phyloP scores from a whole-genome alignment of 2,329 filamentous ascomycete genomes.

The Aspergillus hortae region DNA sequence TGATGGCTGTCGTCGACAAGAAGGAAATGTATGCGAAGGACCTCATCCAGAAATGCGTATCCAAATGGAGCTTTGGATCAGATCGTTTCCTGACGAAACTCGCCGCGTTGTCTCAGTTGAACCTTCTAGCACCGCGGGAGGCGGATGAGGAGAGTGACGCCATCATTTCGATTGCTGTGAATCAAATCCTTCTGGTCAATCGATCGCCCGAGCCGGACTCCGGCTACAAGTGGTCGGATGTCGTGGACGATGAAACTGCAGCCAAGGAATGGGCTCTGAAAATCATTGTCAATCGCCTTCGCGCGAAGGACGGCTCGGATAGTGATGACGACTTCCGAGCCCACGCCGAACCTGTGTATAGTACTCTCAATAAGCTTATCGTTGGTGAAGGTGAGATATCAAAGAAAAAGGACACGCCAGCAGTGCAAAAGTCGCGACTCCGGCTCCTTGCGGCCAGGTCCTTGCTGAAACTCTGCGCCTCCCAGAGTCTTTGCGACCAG shows the following conservation, averaged over 20 bases:
- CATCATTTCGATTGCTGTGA: conserved; percentile 74
- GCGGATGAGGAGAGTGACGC: conserved; percentile 69
- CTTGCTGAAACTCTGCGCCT: conserved; percentile 77
- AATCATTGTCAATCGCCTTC: conserved; percentile 79
- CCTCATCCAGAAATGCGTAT: conserved; percentile 70
- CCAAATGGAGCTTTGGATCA: conserved; percentile 68
- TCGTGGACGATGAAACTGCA: conserved; percentile 75
- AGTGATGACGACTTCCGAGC: conserved; percentile 44
- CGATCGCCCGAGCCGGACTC: conserved; percentile 55
- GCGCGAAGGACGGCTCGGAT: conserved; percentile 56
- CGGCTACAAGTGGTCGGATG: conserved; percentile 63
- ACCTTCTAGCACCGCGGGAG: conserved; percentile 68
- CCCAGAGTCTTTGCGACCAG: conserved; percentile 68
- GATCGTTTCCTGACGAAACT: conserved; percentile 66
- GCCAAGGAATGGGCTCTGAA: conserved; percentile 82
- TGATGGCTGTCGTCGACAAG: conserved; percentile 71
- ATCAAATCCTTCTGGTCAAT: conserved; percentile 68
- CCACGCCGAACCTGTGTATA: conserved; percentile 66
- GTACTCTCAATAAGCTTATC: conserved; percentile 73
- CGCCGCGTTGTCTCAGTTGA: conserved; percentile 60
- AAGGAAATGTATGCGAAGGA: conserved; percentile 85
- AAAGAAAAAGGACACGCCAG: conserved; percentile 70
- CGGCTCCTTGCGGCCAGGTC: conserved; percentile 77
- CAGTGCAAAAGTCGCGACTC: conserved; percentile 74
- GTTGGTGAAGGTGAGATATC: conserved; percentile 74